Conservation (phyloP, 1,284 basidiomycete genomes). For the Cryptococcus floricola region DNA sequence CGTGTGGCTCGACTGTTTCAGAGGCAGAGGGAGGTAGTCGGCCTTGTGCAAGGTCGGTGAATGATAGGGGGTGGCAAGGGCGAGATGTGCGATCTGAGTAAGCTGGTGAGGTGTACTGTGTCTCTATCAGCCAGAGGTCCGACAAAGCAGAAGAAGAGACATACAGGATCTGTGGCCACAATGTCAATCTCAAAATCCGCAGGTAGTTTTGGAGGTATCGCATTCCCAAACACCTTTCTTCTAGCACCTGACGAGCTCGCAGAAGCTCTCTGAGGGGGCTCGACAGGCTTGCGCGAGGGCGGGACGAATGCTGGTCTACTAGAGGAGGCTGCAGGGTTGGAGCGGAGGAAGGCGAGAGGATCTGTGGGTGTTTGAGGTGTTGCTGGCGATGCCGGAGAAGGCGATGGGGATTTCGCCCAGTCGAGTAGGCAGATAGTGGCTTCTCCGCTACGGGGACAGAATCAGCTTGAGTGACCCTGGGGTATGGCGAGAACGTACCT, state of each 20-base stretch:
- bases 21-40: conserved; percentile 43
- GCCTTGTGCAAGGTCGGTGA: conserved; percentile 57
- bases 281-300: conserved; percentile 20
- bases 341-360: conserved; percentile 14
- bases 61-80: conserved; percentile 55
- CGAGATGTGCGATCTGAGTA: conserved; percentile 54
- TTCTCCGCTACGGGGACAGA: conserved; percentile 39
- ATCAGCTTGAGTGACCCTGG: background rate
- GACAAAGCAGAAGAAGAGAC: conserved; percentile 13
- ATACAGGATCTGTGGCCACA: conserved; percentile 50
- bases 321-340: background rate
- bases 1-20: conserved; percentile 6
- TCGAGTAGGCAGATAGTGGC: conserved; percentile 45
- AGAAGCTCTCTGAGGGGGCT: background rate
- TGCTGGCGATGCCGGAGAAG: background rate
- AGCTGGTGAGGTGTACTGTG: conserved; percentile 56
- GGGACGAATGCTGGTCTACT: conserved; percentile 36
- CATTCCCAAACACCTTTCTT: conserved; percentile 5
- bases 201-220: conserved; percentile 14
- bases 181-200: conserved; percentile 23
- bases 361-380: background rate
- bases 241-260: background rate
- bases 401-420: conserved; percentile 32
- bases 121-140: background rate
- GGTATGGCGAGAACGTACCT: conserved; percentile 35